These are phyloP conservation scores for Xerocomus spinulosus DNA, from an alignment of 768 basidiomycete genomes.

Conservation along the genomic window DNA sequence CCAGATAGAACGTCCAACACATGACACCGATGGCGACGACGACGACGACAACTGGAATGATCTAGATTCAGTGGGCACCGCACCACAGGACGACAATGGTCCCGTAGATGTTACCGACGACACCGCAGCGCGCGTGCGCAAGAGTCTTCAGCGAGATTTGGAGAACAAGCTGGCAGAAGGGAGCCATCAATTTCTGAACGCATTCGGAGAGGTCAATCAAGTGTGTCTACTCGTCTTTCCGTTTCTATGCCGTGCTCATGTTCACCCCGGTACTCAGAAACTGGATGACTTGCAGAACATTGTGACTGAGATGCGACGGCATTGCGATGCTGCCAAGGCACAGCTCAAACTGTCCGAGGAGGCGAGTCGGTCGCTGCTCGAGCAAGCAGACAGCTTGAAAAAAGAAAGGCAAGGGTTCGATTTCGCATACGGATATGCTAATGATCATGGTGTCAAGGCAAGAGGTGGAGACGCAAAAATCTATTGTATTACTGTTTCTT, in stretches of 20 bases:
- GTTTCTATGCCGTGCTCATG: neutral
- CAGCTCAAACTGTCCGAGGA: slow-evolving; percentile 72
- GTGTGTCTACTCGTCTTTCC: slow-evolving; percentile 41
- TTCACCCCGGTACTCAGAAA: slow-evolving; percentile 51
- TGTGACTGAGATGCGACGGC: slow-evolving; percentile 71
- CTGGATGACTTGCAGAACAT: slow-evolving; percentile 74
- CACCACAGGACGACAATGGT: slow-evolving; percentile 9
- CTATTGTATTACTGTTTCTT: slow-evolving; percentile 77
- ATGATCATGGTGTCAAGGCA: slow-evolving; percentile 40
- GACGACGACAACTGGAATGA: slow-evolving; percentile 30
- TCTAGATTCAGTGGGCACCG: slow-evolving; percentile 9
- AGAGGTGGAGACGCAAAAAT: slow-evolving; percentile 63
- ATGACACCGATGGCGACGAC: slow-evolving; percentile 33
- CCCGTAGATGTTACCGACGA: slow-evolving; percentile 46
- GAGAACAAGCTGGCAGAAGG: slow-evolving; percentile 79
- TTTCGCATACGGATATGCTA: neutral
- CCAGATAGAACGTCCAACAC: slow-evolving; percentile 3
- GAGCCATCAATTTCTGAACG: slow-evolving; percentile 76
- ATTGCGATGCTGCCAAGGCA: slow-evolving; percentile 79
- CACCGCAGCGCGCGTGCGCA: slow-evolving; percentile 68
- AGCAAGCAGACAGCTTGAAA: slow-evolving; percentile 73
- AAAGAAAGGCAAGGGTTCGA: slow-evolving; percentile 56
- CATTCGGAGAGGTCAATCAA: slow-evolving; percentile 85
- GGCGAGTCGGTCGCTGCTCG: slow-evolving; percentile 73
- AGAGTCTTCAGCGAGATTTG: slow-evolving; percentile 78